Conservation (phyloP, 768 basidiomycete species). For the Rhodosporidiobolus odoratus region DNA sequence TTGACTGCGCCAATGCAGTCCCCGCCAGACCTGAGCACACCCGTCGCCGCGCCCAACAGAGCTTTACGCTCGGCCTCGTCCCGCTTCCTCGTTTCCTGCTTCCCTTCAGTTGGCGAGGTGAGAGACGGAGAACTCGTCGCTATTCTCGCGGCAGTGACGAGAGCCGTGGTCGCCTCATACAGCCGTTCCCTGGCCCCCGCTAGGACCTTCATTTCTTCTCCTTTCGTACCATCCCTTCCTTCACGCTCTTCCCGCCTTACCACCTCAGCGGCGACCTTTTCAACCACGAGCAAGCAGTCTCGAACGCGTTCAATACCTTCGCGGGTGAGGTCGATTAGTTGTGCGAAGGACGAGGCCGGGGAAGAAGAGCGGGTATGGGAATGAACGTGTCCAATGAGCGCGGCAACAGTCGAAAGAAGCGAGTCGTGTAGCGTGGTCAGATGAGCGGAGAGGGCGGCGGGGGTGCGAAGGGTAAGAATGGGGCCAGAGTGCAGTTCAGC, state of each 20-base stretch:
- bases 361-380: slow-evolving; percentile 73
- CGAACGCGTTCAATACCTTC: slow-evolving; percentile 91
- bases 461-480: slow-evolving; percentile 10
- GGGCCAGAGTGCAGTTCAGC: too few species aligned
- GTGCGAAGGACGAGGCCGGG: slow-evolving; percentile 87
- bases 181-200: slow-evolving; percentile 69
- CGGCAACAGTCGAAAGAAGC: slow-evolving; percentile 87
- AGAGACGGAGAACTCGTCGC: slow-evolving; percentile 52
- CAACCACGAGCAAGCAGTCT: slow-evolving; percentile 82
- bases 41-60: slow-evolving; percentile 77
- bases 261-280: slow-evolving; percentile 57
- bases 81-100: slow-evolving; percentile 50
- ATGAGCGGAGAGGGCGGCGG: slow-evolving; percentile 21
- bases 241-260: background rate
- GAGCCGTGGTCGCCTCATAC: slow-evolving; percentile 74
- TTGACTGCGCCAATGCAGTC: slow-evolving; percentile 84
- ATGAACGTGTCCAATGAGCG: slow-evolving; percentile 95
- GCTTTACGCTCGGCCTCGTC: slow-evolving; percentile 72
- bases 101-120: slow-evolving; percentile 43
- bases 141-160: slow-evolving; percentile 79
- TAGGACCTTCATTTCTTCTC: slow-evolving; percentile 58
- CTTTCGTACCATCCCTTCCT: slow-evolving; percentile 44
- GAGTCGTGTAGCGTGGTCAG: slow-evolving; percentile 65
- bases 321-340: slow-evolving; percentile 88
- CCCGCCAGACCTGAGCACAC: slow-evolving; percentile 75